Conservation (phyloP, 1,139 yeast genomes). For the Candida tropicalis region DNA sequence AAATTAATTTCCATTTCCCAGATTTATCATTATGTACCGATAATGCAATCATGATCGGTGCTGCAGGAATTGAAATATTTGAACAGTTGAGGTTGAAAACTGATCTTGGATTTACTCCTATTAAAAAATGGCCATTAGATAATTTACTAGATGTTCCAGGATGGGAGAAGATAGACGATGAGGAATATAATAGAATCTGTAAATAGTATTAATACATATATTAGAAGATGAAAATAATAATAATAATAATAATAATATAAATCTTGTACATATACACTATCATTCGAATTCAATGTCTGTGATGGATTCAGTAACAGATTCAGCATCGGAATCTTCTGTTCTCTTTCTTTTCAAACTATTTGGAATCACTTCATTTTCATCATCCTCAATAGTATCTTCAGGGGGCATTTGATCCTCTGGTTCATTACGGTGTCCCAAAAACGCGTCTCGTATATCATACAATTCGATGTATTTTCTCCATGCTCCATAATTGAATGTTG, state of each 20-base stretch:
- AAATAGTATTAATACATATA: slow-evolving; percentile 12
- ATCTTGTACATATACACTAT: slow-evolving; percentile 10
- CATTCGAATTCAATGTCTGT: slow-evolving; percentile 1
- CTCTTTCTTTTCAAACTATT: background rate
- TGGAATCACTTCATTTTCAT: slow-evolving; percentile 8
- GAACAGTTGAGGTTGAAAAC: slow-evolving; percentile 56
- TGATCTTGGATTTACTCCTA: slow-evolving; percentile 55
- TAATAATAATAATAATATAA: background rate
- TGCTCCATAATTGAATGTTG: slow-evolving; percentile 64
- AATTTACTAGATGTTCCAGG: slow-evolving; percentile 51
- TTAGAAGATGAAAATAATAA: background rate
- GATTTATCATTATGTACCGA: slow-evolving; percentile 80
- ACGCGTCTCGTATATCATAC: slow-evolving; percentile 55
- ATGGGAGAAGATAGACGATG: slow-evolving; percentile 39
- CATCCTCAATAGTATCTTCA: slow-evolving; percentile 18
- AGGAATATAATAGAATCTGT: slow-evolving; percentile 17
- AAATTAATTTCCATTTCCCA: slow-evolving; percentile 59
- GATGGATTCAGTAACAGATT: background rate
- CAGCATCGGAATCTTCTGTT: background rate
- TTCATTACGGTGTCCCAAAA: slow-evolving; percentile 48
- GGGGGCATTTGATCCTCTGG: slow-evolving; percentile 32
- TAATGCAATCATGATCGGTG: slow-evolving; percentile 96
- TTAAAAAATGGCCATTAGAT: slow-evolving; percentile 75
- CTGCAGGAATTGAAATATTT: slow-evolving; percentile 89
- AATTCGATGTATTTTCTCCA: slow-evolving; percentile 60